Evolutionary conservation across 805 yeast genomes (phyloP), one percentile per base, ranked within the genome.

Genomic region (Osmozyma mogii): DNA sequence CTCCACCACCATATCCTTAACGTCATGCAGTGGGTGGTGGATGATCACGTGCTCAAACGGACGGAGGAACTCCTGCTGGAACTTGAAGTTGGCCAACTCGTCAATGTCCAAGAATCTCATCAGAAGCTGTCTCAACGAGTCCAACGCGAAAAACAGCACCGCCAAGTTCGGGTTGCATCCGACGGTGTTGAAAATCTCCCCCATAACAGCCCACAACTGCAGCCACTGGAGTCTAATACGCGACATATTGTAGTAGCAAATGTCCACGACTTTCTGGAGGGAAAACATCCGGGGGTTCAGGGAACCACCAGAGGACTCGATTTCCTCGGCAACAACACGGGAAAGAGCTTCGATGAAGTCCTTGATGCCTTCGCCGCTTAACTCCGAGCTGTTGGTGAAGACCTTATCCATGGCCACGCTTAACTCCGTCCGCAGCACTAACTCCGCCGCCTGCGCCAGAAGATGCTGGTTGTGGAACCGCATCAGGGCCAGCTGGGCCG

Each of bases 161-260:
- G 77, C 75, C 17, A 69, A 60, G 47, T 88, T 89, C 22, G 74
- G 57, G 49, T 84, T 82, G 35, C 94, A 78, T 3, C 94, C 94
- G 40, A 87, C 88, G 27, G 67, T 72, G 41, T 84, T 84, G 60
- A 92, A 92, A 24, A 84, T 83, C 34, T 73, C 83, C 10, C 95
- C 95, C 83, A 92, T 83, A 7, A 84, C 81, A 10, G 82, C 73
- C 99, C 99, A 92, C 35, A 92, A 66, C 31, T 84, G 89, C 5
- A 95, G 75, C 96, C 98, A 92, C 57, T 94, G 96, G 37, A 92
- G 78, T 54, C 95, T 75, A 45, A 92, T 88, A 63, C 98, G 82
- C 29, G 77, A 77, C 96, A 92, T 92, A 53, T 94, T 94, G 63
- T 94, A 92, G 56, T 92, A 89, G 57, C 96, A 89, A 24, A 92